A percentile compares a stretch with the other conserved stretches of the same genome.
phyloP scores from a whole-genome alignment of 2,329 filamentous ascomycete genomes.

The Trichoderma sp. region DNA sequence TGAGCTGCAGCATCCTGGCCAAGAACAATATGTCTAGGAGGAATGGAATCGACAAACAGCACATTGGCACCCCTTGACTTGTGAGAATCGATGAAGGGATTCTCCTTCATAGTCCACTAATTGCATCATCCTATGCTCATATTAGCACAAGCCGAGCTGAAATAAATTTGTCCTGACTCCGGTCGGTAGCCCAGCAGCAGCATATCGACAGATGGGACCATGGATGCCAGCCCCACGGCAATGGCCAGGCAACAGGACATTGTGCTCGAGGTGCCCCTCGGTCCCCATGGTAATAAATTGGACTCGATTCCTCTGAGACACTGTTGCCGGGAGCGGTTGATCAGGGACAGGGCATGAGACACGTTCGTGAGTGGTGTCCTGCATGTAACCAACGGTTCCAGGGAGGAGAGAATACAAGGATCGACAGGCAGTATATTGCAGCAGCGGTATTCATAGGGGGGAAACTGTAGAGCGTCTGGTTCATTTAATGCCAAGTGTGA shows the following conservation, averaged over 20 bases:
- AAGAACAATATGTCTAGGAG: neutral
- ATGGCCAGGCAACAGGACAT: neutral
- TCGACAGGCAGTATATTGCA: neutral
- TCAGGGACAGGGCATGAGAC: neutral
- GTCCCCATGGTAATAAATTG: neutral
- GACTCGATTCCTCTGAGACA: neutral
- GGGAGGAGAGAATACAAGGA: neutral
- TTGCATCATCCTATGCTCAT: neutral
- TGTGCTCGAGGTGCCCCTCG: neutral
- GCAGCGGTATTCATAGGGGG: too few species aligned
- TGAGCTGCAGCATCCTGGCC: neutral
- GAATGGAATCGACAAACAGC: neutral
- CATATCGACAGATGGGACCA: neutral
- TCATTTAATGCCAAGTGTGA: neutral
- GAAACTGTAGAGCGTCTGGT: neutral
- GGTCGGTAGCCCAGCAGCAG: neutral
- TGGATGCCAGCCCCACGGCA: neutral
- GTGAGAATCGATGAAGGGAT: neutral
- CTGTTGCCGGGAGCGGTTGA: neutral
- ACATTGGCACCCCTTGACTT: neutral
- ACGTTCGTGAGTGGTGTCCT: neutral
- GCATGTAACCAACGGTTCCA: neutral
- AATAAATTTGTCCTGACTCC: neutral
- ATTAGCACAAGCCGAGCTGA: neutral
- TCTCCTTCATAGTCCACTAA: neutral